phyloP scores from a whole-genome alignment of 352 stramenopile species.

The Salisapilia sapeloensis region DNA sequence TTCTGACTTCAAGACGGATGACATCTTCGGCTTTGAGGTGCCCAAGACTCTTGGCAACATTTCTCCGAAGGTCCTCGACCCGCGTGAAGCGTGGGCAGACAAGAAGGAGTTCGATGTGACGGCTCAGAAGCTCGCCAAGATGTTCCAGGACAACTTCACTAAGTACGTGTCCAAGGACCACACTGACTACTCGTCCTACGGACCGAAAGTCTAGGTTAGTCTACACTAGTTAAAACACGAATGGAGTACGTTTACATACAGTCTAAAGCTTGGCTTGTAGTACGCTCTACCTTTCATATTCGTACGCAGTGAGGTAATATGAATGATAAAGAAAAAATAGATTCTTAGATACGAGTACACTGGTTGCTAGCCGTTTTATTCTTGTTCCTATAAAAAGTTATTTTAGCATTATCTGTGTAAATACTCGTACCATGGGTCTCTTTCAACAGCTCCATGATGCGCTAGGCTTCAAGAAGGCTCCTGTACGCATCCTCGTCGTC shows the following conservation, averaged over 20 bases:
- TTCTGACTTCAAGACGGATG: slow-evolving; percentile 65
- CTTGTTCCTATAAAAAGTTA: no score
- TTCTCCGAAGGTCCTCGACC: slow-evolving; percentile 79
- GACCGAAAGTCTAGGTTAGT: slow-evolving; percentile 73
- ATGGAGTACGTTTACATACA: no score
- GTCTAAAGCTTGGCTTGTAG: no score
- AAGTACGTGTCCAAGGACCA: slow-evolving; percentile 90
- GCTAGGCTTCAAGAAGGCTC: slow-evolving; percentile 65
- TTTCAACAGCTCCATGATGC: slow-evolving; percentile 71
- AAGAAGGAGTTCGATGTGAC: slow-evolving; percentile 83
- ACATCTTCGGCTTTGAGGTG: slow-evolving; percentile 91
- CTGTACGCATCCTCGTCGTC: slow-evolving; percentile 79
- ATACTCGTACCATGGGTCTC: slow-evolving; percentile 69
- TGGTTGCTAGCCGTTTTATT: no score
- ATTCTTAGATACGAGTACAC: no score
- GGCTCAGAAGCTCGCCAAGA: slow-evolving; percentile 85
- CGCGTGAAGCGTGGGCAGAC: slow-evolving; percentile 87
- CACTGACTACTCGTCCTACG: slow-evolving; percentile 93
- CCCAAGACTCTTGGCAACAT: slow-evolving; percentile 81
- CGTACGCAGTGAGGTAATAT: no score
- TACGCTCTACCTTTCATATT: no score
- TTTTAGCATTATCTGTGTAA: no score
- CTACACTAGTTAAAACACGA: no score
- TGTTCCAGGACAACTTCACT: slow-evolving; percentile 95
- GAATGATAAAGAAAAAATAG: no score